Evolutionary conservation across 495 filamentous ascomycete genomes (phyloP), one percentile per base, ranked within the genome.

Genomic region (Jackrogersella minutella): DNA sequence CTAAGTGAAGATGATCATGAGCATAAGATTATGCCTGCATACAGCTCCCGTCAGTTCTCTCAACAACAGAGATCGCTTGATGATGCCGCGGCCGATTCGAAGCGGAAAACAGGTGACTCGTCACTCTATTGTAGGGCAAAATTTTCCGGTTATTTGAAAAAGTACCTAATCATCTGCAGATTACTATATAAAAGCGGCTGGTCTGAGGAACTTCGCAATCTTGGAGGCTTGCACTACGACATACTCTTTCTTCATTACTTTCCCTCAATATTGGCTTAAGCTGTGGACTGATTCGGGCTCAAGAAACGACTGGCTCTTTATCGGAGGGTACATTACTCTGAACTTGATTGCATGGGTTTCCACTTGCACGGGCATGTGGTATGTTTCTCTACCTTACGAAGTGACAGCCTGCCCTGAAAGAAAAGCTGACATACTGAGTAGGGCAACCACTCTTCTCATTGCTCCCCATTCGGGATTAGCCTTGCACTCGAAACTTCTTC

Each of bases 171-270:
- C 11, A 14, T 17, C 2, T 1, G 2, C 54, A 82, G 80, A 76
- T 0, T 90, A 88, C 66, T 91, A 90, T 54, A 71, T 87, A 19
- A 70, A 73, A 7, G 80, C 79, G 5, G 80, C 85, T 21, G 87
- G 87, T 0, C 73, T 80, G 2, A 51, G 65, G 0, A 84, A 85
- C 5, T 17, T 84, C 2, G 30, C 79, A 1, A 76, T 86, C 43
- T 64, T 87, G 17, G 7, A 74, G 2, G 8, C 70, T 4, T 77
- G 58, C 36, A 72, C 63, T 5, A 66, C 65, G 1, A 56, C 41
- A 0, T 78, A 70, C 43, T 68, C 78, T 2, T 77, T 81, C 61
- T 79, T 75, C 55, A 57, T 75, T 1, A 77, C 68, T 7, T 62
- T 78, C 21, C 75, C 79, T 0, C 75, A 78, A 30, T 75, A 77